Base-by-base conservation (phyloP, 2,329 filamentous ascomycete species). In the Hypoxylon sp. region DNA sequence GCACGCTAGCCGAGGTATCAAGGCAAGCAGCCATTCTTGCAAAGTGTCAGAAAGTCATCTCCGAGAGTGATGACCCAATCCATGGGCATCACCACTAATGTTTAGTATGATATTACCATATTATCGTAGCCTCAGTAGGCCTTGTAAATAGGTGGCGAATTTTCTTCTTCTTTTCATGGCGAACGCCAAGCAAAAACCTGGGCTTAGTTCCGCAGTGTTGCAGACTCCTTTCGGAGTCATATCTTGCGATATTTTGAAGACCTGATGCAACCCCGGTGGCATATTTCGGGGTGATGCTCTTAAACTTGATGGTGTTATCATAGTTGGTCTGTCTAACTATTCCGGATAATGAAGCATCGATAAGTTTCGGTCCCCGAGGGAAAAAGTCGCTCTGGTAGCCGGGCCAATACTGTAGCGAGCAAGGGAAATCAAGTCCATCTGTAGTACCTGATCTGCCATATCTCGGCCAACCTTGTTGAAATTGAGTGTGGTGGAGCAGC, bases 21-120 rank as follows among this genome's bases (percentile, higher is more conserved):
- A 89, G 89, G 74, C 93, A 96, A 80, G 91, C 92, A 11, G 87
- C 88, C 55, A 92, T 95, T 61, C 81, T 94, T 70, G 86, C 89
- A 45, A 92, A 93, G 78, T 95, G 92, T 74, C 90, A 92, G 75
- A 86, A 84, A 72, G 79, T 79, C 3, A 78, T 85, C 25, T 65
- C 68, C 3, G 67, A 67, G 46, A 72, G 70, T 30, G 74, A 74
- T 21, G 67, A 73, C 30, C 69, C 71, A 47, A 65, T 73, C 12
- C 74, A 78, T 65, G 70, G 69, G 41, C 76, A 79, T 65, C 55
- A 68, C 52, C 73, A 76, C 63, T 75, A 54, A 68, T 45, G 27
- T 45, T 48, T 61, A 41, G 47, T 56, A 54, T 67, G 48, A 30
- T 55, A 51, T 60, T 34, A n/a, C 43, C 50, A 56, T 59, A 32